phyloP scores from a whole-genome alignment of 768 basidiomycete genomes.

The Chlorophyllum brunneum region DNA sequence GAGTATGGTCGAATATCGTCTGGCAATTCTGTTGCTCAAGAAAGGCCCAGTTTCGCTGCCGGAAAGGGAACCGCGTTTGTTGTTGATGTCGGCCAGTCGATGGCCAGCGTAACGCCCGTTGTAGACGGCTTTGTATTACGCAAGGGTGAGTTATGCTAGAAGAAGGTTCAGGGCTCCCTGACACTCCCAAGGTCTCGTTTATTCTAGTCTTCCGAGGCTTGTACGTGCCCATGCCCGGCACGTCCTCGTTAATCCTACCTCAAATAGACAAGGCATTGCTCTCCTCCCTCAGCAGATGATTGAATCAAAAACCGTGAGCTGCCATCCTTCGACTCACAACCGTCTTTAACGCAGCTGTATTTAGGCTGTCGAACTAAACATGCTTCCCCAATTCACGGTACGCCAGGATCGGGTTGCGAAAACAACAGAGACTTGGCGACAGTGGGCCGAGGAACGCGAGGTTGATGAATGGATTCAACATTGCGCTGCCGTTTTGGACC shows the following conservation, averaged over 20 bases:
- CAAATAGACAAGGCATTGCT: conserved; percentile 54
- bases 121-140: conserved; percentile 97
- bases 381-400: conserved; percentile 60
- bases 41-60: conserved; percentile 73
- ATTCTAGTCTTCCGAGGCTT: conserved; percentile 73
- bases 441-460: conserved; percentile 76
- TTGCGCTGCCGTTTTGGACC: conserved; percentile 80
- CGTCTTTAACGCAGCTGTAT: conserved; percentile 4
- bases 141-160: conserved; percentile 57
- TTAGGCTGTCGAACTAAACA: conserved; percentile 70
- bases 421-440: conserved; percentile 79
- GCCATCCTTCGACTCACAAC: neutral
- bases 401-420: conserved; percentile 70
- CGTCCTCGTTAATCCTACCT: conserved; percentile 48
- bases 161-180: neutral
- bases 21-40: neutral
- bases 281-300: conserved; percentile 88
- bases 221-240: conserved; percentile 78
- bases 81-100: conserved; percentile 87
- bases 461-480: conserved; percentile 94
- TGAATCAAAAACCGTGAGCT: conserved; percentile 63
- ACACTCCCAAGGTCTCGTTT: conserved; percentile 58
- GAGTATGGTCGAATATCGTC: conserved; percentile 21
- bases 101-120: conserved; percentile 90
- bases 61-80: conserved; percentile 97